Evolutionary conservation across 495 filamentous ascomycete genomes (phyloP).

Genomic region (Tuber melanosporum): DNA sequence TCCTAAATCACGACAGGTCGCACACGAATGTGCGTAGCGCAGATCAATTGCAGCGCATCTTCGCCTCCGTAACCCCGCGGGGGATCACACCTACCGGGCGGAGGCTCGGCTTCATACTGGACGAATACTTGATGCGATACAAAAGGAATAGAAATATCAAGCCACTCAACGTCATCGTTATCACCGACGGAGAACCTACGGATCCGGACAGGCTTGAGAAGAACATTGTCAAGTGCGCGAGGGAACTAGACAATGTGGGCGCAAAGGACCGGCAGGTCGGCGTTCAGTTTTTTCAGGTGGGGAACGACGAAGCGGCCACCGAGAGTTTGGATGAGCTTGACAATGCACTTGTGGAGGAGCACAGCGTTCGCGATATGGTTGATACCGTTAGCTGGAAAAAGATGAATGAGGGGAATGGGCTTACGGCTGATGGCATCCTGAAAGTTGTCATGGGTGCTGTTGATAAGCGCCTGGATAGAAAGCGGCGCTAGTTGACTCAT

Average conservation of each 20-base stretch:
- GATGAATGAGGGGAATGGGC: constrained; percentile 43
- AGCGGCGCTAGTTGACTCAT: constrained; percentile 8
- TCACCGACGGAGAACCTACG: constrained; percentile 81
- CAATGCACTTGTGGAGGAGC: constrained; percentile 58
- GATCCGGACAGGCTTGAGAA: constrained; percentile 63
- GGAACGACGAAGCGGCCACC: constrained; percentile 60
- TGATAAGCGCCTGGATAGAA: constrained; percentile 56
- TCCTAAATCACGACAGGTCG: constrained; percentile 60
- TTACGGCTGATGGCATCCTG: constrained; percentile 65
- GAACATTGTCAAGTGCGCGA: constrained; percentile 61
- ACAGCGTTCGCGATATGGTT: constrained; percentile 76
- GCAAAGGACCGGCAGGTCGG: constrained; percentile 82
- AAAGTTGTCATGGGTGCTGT: constrained; percentile 79
- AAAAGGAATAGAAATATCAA: constrained; percentile 47
- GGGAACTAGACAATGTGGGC: constrained; percentile 61
- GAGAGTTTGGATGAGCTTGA: constrained; percentile 67
- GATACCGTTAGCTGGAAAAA: constrained; percentile 77
- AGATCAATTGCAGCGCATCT: constrained; percentile 23
- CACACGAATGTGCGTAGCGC: constrained; percentile 16
- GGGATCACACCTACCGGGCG: constrained; percentile 35
- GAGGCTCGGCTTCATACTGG: constrained; percentile 27
- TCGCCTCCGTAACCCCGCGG: constrained; percentile 21
- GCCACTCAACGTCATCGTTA: constrained; percentile 87
- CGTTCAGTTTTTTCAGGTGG: constrained; percentile 96
- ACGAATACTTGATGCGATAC: constrained; percentile 24